These are phyloP conservation scores for Pseudocercospora cruenta DNA, from an alignment of 2,329 filamentous ascomycete species.

Conservation along the genomic window DNA sequence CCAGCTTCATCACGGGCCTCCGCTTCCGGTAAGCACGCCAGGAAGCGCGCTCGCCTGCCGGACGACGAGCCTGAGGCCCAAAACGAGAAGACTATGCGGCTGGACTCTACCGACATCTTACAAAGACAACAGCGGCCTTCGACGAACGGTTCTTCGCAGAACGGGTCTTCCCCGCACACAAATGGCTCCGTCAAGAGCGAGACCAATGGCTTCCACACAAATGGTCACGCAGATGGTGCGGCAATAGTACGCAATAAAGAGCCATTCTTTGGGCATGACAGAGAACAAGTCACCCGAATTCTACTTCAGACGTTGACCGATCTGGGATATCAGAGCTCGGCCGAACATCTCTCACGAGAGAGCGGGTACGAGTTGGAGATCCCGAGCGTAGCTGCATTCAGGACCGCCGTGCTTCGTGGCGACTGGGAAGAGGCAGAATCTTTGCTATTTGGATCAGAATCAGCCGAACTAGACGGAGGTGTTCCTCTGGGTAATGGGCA, in stretches of 20 bases:
- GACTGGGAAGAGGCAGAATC: constrained; percentile 84
- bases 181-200: constrained; percentile 46
- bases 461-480: constrained; percentile 47
- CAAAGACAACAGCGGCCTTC: constrained; percentile 40
- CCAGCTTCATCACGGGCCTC: constrained; percentile 15
- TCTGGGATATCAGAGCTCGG: constrained; percentile 81
- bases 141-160: constrained; percentile 42
- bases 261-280: constrained; percentile 80
- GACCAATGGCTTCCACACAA: constrained; percentile 50
- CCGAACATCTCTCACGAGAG: constrained; percentile 72
- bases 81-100: constrained; percentile 49
- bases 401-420: constrained; percentile 76
- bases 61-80: constrained; percentile 37
- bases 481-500: constrained; percentile 41
- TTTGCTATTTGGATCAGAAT: constrained; percentile 65
- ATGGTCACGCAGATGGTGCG: constrained; percentile 38
- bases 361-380: constrained; percentile 89
- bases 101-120: constrained; percentile 46
- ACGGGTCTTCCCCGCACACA: constrained; percentile 41
- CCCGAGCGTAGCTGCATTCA: constrained; percentile 81
- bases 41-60: constrained; percentile 48
- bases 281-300: constrained; percentile 90
- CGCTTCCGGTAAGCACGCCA: constrained; percentile 36
- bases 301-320: constrained; percentile 89
- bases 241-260: constrained; percentile 36